Conservation (phyloP, 2,329 filamentous ascomycete species). For the Paraphaeosphaeria minitans region DNA sequence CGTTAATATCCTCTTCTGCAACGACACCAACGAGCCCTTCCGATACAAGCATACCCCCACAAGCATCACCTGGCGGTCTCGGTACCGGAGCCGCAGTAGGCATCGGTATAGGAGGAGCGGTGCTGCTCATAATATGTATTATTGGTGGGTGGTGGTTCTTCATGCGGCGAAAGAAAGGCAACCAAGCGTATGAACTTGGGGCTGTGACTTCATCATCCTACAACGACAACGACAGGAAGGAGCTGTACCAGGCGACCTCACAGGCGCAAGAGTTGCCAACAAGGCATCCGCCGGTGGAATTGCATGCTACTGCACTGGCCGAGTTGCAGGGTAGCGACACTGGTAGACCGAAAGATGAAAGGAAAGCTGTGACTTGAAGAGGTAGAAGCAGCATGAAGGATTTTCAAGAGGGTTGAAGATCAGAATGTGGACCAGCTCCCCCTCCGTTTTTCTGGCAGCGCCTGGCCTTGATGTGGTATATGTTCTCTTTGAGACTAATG, state of each 20-base stretch:
- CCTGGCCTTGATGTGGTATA: not conserved
- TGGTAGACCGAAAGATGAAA: not conserved
- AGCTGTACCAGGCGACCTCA: constrained; percentile 1
- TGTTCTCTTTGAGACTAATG: not conserved
- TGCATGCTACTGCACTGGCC: constrained; percentile 17
- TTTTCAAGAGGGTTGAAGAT: not conserved
- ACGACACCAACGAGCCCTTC: not conserved
- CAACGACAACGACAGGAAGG: constrained; percentile 7
- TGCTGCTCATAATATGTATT: constrained; percentile 25
- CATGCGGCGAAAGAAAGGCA: constrained; percentile 20
- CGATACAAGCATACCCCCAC: not conserved
- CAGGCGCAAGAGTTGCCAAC: constrained; percentile 13
- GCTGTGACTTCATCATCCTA: not conserved
- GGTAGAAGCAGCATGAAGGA: no score
- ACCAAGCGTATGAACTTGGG: constrained; percentile 6
- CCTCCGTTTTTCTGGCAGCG: not conserved
- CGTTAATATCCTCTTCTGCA: not conserved
- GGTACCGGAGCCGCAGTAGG: constrained; percentile 30
- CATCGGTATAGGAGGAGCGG: constrained; percentile 33
- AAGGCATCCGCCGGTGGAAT: constrained; percentile 12
- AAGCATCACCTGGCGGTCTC: constrained; percentile 14
- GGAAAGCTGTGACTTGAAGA: not conserved
- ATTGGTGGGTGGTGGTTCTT: constrained; percentile 32
- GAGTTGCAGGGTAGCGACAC: constrained; percentile 18
- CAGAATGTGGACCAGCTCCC: not conserved